phyloP scores from a whole-genome alignment of 1,284 basidiomycete genomes.

The Microbotryum silenes-acaulis region DNA sequence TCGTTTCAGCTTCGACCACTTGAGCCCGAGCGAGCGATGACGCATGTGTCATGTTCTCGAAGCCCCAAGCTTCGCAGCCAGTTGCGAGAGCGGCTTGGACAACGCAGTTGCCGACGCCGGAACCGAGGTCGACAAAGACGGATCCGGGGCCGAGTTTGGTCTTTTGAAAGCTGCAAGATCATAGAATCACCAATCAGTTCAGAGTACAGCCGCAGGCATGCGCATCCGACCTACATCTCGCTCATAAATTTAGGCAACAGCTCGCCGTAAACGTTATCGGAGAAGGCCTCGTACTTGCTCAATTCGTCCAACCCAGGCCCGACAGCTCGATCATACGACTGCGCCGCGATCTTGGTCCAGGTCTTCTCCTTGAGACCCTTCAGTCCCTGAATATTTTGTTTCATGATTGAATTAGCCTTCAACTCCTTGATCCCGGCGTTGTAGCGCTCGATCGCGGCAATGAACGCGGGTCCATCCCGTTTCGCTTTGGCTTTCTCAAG shows the following conservation, averaged over 20 bases:
- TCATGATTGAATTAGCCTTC: constrained; percentile 39
- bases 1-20: constrained; percentile 44
- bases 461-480: constrained; percentile 46
- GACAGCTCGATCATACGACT: constrained; percentile 50
- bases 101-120: constrained; percentile 51
- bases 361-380: constrained; percentile 35
- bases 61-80: constrained; percentile 46
- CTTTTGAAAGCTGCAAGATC: constrained; percentile 32
- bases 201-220: neutral
- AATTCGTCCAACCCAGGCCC: constrained; percentile 47
- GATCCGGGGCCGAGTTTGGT: constrained; percentile 38
- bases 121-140: constrained; percentile 49
- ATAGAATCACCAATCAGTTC: neutral
- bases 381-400: constrained; percentile 36
- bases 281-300: constrained; percentile 44
- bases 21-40: constrained; percentile 46
- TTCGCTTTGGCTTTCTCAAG: constrained; percentile 48
- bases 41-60: constrained; percentile 49
- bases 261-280: constrained; percentile 42
- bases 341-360: constrained; percentile 48
- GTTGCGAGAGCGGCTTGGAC: constrained; percentile 49
- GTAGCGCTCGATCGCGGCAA: constrained; percentile 46
- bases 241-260: constrained; percentile 43
- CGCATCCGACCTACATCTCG: constrained; percentile 34
- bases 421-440: constrained; percentile 45